These are phyloP conservation scores for Pholiota conissans DNA, from an alignment of 768 basidiomycete species.

Conservation along the genomic window DNA sequence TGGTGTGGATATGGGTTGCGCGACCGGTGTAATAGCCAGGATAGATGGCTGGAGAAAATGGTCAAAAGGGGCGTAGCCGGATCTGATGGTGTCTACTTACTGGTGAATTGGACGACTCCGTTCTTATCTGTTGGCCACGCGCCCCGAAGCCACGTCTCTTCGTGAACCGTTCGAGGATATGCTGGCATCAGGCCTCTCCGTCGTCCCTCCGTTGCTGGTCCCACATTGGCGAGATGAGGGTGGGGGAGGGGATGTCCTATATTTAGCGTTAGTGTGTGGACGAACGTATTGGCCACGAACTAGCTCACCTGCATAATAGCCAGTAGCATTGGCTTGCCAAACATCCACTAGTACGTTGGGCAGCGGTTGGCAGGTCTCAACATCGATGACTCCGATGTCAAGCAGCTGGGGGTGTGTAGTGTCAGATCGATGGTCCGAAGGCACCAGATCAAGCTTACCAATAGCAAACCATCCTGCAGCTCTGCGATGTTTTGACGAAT, in stretches of 20 bases:
- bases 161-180: constrained; percentile 41
- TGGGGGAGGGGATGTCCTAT: constrained; percentile 47
- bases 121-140: constrained; percentile 55
- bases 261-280: background rate
- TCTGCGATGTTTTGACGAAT: constrained; percentile 58
- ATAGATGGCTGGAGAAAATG: constrained; percentile 41
- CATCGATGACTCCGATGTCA: constrained; percentile 59
- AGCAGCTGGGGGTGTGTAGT: constrained; percentile 33
- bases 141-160: constrained; percentile 51
- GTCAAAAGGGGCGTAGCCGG: background rate
- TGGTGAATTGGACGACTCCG: constrained; percentile 54
- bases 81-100: too few relatives aligned
- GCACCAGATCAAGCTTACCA: constrained; percentile 30
- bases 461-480: constrained; percentile 46
- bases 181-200: constrained; percentile 42
- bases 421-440: background rate
- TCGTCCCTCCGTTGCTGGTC: constrained; percentile 47
- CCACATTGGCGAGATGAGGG: constrained; percentile 40
- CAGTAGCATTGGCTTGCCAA: constrained; percentile 60
- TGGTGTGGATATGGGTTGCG: constrained; percentile 55
- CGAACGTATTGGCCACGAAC: background rate
- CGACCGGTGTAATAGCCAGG: constrained; percentile 60
- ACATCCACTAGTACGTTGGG: constrained; percentile 60
- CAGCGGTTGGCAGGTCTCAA: constrained; percentile 54
- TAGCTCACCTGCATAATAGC: constrained; percentile 46